A percentile compares a stretch with the other conserved stretches of the same genome.
Evolutionary conservation across 1,284 basidiomycete genomes (phyloP).

Genomic region (Pyrrhoderma noxium): DNA sequence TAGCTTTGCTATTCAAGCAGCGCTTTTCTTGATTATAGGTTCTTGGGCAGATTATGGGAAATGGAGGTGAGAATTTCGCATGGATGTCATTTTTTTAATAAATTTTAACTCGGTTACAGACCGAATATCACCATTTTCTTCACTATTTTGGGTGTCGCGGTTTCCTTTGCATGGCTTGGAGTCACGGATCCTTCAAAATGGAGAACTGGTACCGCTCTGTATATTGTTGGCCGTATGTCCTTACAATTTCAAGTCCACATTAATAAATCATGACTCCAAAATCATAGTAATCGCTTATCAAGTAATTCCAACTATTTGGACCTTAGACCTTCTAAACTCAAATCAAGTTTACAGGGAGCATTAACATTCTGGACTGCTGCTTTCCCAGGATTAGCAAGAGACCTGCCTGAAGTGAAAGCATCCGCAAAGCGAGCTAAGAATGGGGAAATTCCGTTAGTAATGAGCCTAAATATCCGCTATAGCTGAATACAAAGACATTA

Average conservation of each 20-base stretch:
- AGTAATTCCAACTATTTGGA: too few relatives aligned
- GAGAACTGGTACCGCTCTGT: constrained; percentile 62
- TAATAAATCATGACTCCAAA: too few relatives aligned
- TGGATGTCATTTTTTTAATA: not conserved
- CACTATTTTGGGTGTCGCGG: constrained; percentile 57
- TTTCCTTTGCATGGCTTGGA: constrained; percentile 74
- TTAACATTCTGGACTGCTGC: constrained; percentile 83
- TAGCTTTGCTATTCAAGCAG: constrained; percentile 66
- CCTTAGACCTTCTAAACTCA: constrained; percentile 1
- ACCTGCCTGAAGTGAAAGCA: constrained; percentile 60
- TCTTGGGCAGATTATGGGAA: constrained; percentile 75
- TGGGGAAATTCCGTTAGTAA: constrained; percentile 40
- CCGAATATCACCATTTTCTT: constrained; percentile 77
- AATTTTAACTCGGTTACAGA: constrained; percentile 32
- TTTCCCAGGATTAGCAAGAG: constrained; percentile 69
- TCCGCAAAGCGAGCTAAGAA: constrained; percentile 36
- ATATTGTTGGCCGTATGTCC: constrained; percentile 65
- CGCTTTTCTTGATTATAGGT: constrained; percentile 55
- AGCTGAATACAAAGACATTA: not conserved
- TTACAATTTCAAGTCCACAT: not conserved
- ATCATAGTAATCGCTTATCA: constrained; percentile 69
- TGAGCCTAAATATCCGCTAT: not conserved
- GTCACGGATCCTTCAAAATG: constrained; percentile 60
- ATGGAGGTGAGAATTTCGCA: constrained; percentile 45
- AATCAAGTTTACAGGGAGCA: constrained; percentile 41